Evolutionary conservation across 1,139 yeast genomes (phyloP), one percentile per base, ranked within the genome.

Genomic region (Arxiozyma telluris): DNA sequence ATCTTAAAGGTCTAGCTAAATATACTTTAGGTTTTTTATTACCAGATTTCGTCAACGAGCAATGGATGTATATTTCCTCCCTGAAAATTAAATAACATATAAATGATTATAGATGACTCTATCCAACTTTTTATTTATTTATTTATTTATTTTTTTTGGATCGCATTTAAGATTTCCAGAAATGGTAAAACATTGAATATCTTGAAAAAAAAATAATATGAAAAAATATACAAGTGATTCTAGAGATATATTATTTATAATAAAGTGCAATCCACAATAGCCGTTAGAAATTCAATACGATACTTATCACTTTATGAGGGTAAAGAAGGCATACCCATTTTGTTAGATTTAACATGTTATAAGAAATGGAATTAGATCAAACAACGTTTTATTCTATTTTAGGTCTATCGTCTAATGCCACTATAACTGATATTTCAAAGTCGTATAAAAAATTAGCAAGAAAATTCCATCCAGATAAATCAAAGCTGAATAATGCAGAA

Each of bases 391-490:
- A 67, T 52, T 64, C 70, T 3, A 54, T 60, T 6, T 55, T 67
- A 38, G 70, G 70, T 3, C 52, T 67, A 39, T 50, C 60, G 0
- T 53, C 61, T 12, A 55, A 57, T 45, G 69, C 70, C 2, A 52
- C 66, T 7, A 61, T 57, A 15, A 54, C 49, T 4, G 67, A 66
- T 43, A 64, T 67, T 38, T 59, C 65, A 45, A 67, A 66, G 50
- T 60, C 71, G 4, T 67, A 67, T 49, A 63, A 64, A 57, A 63
- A 60, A 46, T 55, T 67, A 34, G 71, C 71, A n/a, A 61, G 64
- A 41, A 58, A 55, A 50, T 54, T 67, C 45, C 71, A 67, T 57
- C 71, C 71, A 3, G 71, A 67, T 47, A 67, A 67, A 55, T 63
- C 68, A 1, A 65, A 62, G 54, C 63, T 65, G 11, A 57, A 54